Evolutionary conservation across 108 stramenopile genomes (phyloP).

Genomic region (Asterionellopsis glacialis): DNA sequence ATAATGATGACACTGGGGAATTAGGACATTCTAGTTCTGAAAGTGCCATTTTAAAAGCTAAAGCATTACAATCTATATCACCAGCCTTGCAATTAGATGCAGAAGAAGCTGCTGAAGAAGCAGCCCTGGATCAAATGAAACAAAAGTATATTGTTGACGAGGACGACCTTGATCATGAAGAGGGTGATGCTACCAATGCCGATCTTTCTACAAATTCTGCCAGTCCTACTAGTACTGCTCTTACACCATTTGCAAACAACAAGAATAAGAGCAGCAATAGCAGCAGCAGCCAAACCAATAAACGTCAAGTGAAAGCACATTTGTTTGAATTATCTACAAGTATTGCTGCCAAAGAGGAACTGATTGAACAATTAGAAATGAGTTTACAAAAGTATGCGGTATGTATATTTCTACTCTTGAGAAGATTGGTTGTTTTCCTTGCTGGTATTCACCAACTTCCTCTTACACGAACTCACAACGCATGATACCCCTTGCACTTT

Average conservation of each 20-base stretch:
- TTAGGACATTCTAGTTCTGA: no score
- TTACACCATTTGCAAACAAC: no score
- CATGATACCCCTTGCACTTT: not conserved
- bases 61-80: not conserved
- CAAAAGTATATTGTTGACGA: conserved; percentile 13
- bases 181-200: conserved; percentile 2
- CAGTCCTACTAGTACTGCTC: no score
- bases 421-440: no score
- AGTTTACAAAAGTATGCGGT: conserved; percentile 53
- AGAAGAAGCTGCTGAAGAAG: conserved; percentile 27
- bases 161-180: not conserved
- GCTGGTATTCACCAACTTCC: not conserved
- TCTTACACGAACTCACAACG: not conserved
- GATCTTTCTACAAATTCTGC: not conserved
- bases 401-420: no score
- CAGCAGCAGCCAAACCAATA: not conserved
- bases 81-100: not conserved
- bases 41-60: not conserved
- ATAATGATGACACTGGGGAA: no score
- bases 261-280: no score
- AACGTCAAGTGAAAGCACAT: conserved; percentile 18
- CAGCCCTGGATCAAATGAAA: conserved; percentile 17
- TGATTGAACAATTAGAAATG: conserved; percentile 44
- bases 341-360: conserved; percentile 51
- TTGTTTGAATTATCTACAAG: conserved; percentile 36